These are phyloP conservation scores for Dichotomocladium elegans DNA, from an alignment of 371 early-diverging fungal genomes.

Conservation along the genomic window DNA sequence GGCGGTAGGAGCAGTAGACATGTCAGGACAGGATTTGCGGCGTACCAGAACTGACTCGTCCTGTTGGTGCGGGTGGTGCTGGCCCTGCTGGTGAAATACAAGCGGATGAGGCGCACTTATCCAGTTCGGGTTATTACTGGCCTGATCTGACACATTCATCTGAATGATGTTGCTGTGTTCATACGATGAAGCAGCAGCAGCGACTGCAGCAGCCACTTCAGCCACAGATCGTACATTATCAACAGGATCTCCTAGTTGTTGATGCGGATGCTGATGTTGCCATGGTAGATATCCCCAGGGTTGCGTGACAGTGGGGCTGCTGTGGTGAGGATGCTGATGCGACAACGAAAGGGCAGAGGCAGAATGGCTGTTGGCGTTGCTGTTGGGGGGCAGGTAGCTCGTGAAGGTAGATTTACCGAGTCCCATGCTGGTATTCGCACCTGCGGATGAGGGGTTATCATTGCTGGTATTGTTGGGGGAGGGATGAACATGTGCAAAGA, in stretches of 20 bases:
- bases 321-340: neutral
- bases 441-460: too few species aligned
- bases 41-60: neutral
- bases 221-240: slow-evolving; percentile 27
- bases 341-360: too few species aligned
- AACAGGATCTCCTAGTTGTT: neutral
- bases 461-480: neutral
- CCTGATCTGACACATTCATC: neutral
- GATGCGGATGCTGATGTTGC: slow-evolving; percentile 5
- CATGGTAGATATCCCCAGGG: slow-evolving; percentile 6
- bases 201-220: slow-evolving; percentile 17
- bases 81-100: too few species aligned
- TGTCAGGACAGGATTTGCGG: slow-evolving; percentile 6
- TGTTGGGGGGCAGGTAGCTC: slow-evolving; percentile 14
- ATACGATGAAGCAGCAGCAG: slow-evolving; percentile 22
- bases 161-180: neutral
- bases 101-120: slow-evolving; percentile 11
- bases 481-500: slow-evolving; percentile 22
- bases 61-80: too few species aligned
- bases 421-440: too few species aligned
- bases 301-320: neutral
- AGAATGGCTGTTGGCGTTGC: too few species aligned
- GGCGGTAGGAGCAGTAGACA: neutral
- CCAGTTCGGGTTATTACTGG: slow-evolving; percentile 5
- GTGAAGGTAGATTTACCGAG: slow-evolving; percentile 15